Base-by-base conservation (phyloP, 2,329 filamentous ascomycete genomes). In the Cladophialophora yegresii region DNA sequence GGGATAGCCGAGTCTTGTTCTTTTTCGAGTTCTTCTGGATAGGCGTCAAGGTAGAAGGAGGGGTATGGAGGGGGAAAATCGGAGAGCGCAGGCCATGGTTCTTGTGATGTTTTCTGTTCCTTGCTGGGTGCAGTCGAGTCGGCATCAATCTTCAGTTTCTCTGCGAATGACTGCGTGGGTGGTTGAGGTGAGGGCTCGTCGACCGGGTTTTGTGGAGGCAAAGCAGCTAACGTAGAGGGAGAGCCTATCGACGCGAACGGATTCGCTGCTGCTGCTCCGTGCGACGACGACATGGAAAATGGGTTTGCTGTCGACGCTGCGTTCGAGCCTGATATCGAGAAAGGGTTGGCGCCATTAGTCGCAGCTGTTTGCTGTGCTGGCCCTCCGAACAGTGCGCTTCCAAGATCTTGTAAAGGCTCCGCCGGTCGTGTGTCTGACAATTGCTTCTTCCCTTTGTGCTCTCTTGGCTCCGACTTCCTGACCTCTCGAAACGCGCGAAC, bases 21-120 rank as follows among this genome's bases (percentile, higher is more conserved):
- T 9, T 77, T 77, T 70, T 87, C 91, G 28, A 98, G 84, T 3
- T 89, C 90, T 77, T 99, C 95, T 78, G 91, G 96, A 73, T 96
- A 93, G 58, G 93, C 93, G 71, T 98, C 95, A 51, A 93, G 86
- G 79, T 92, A 91, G 73, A 89, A 90, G 32, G 84, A 79, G 0
- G 91, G 89, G 77, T 93, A 98, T 0, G 92, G 81, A 1, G 81
- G 66, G 0, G 91, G 90, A 70, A 90, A 88, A 0, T 83, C 78
- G 1, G 85, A 81, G 45, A 82, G 78, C 12, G 83, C 74, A 0
- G 93, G 93, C 93, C 93, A 98, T 8, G 91, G 89, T 70, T 92
- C 85, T 0, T 84, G 58, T 6, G 32, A 40, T 36, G 54, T 26
- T 32, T 47, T 53, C 20, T 47, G 63, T 23, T 49, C 47, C n/a